These are phyloP conservation scores for Paracorniculantispora psalliotae DNA, from an alignment of 2,329 filamentous ascomycete species.

Conservation along the genomic window DNA sequence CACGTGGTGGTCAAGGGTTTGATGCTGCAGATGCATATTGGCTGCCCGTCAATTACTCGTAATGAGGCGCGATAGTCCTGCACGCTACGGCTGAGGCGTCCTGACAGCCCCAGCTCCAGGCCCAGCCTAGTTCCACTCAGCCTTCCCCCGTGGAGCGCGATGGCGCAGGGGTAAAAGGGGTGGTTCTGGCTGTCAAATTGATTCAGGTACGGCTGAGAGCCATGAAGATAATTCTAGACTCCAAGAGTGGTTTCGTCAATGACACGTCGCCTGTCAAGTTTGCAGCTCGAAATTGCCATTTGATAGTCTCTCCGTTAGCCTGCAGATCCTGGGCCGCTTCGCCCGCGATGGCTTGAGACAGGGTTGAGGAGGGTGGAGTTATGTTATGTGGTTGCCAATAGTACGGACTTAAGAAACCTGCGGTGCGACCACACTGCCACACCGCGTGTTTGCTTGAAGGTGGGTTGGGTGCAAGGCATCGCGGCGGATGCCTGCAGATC, in stretches of 20 bases:
- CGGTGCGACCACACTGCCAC: not conserved
- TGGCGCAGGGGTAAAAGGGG: slow-evolving; percentile 5
- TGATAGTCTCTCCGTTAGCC: not conserved
- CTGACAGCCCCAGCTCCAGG: not conserved
- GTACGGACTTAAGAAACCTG: not conserved
- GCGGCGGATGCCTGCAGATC: slow-evolving; percentile 5
- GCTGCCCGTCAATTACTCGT: not conserved
- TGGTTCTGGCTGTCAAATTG: not conserved
- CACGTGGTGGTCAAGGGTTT: slow-evolving; percentile 10
- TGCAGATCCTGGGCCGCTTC: not conserved
- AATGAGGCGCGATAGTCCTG: not conserved
- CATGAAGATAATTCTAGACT: not conserved
- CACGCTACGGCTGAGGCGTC: slow-evolving; percentile 4
- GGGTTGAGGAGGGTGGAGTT: not conserved
- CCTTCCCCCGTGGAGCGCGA: not conserved
- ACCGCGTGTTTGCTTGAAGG: not conserved
- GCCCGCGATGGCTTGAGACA: not conserved
- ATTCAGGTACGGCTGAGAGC: not conserved
- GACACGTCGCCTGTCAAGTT: not conserved
- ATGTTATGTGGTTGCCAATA: not conserved
- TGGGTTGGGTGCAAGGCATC: not conserved
- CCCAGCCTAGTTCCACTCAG: not conserved
- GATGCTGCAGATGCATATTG: not conserved
- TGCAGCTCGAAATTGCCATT: not conserved
- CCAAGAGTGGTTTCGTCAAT: not conserved